phyloP scores from a whole-genome alignment of 169 alveolate species.

The Plasmodium vinckei region DNA sequence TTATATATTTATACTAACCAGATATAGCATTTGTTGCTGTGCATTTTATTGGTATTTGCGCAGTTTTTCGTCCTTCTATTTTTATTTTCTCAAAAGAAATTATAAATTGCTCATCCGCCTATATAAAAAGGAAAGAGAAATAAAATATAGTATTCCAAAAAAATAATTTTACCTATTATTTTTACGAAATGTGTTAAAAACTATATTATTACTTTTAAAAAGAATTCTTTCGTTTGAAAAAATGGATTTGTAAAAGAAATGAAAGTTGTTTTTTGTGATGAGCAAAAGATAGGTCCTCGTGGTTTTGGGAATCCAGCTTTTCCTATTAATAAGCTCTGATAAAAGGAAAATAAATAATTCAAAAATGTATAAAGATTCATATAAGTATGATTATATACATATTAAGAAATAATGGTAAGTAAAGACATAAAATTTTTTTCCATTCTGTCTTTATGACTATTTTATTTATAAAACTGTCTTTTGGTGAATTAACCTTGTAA shows the following conservation, averaged over 20 bases:
- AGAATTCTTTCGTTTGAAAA: constrained; percentile 52
- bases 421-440: no score
- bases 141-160: no score
- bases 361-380: background rate
- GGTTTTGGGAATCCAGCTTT: constrained; percentile 73
- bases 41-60: constrained; percentile 67
- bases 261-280: constrained; percentile 74
- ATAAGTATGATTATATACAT: background rate
- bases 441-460: constrained; percentile 8
- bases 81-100: constrained; percentile 54
- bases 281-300: constrained; percentile 70
- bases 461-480: background rate
- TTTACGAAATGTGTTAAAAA: no score
- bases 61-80: constrained; percentile 62
- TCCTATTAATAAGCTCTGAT: constrained; percentile 62
- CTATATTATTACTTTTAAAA: constrained; percentile 18
- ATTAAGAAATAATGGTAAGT: no score
- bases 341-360: background rate
- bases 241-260: constrained; percentile 67
- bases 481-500: constrained; percentile 36
- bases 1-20: constrained; percentile 15
- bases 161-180: no score
- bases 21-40: constrained; percentile 56
- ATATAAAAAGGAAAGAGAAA: background rate
- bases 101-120: constrained; percentile 61